Evolutionary conservation across 208 protist genomes (phyloP).

Genomic region (Trypanosomatidae sp.): DNA sequence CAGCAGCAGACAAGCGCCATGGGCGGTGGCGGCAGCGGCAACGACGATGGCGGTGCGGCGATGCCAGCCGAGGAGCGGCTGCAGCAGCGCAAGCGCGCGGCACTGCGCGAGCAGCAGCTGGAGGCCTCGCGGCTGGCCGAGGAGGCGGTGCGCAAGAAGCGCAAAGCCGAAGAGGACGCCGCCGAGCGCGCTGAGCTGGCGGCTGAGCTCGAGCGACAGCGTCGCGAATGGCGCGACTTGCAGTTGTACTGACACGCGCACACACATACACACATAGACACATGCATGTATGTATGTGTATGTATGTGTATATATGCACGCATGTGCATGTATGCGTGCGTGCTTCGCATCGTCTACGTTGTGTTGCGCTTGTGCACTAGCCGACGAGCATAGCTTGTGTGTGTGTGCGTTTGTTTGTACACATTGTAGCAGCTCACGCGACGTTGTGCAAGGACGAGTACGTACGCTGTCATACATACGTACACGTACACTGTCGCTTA

Average conservation of each 20-base stretch:
- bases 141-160: constrained; percentile 49
- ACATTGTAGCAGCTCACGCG: too few relatives aligned
- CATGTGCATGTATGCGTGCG: too few relatives aligned
- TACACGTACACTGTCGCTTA: too few relatives aligned
- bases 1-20: constrained; percentile 7
- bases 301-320: too few relatives aligned
- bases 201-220: constrained; percentile 53
- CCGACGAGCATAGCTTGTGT: too few relatives aligned
- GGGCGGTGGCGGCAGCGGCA: not conserved
- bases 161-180: constrained; percentile 31
- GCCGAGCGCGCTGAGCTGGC: constrained; percentile 34
- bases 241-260: constrained; percentile 46
- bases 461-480: too few relatives aligned
- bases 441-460: too few relatives aligned
- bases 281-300: too few relatives aligned
- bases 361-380: too few relatives aligned
- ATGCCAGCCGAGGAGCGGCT: constrained; percentile 42
- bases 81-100: constrained; percentile 24
- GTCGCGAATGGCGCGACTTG: constrained; percentile 64
- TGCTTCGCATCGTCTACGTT: too few relatives aligned
- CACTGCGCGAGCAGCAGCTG: constrained; percentile 54
- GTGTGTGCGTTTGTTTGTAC: too few relatives aligned
- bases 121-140: constrained; percentile 61
- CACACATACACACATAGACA: too few relatives aligned
- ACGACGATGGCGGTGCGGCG: not conserved